These are phyloP conservation scores for Trichoderma orchidacearum DNA, from an alignment of 495 filamentous ascomycete species.

Conservation along the genomic window DNA sequence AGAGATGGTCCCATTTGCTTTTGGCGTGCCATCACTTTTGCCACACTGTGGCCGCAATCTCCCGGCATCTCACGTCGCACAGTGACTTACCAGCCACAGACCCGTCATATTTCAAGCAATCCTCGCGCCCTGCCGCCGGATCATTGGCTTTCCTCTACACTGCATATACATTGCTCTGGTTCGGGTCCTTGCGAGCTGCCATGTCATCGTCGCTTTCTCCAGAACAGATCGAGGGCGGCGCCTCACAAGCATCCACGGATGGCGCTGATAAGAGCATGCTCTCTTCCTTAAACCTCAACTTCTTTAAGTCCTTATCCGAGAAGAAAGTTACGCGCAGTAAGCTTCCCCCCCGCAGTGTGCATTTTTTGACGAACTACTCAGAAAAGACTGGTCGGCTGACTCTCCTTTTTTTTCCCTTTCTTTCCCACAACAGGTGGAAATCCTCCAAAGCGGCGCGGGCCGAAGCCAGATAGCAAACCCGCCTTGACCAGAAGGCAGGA, in stretches of 20 bases:
- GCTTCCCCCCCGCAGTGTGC: neutral
- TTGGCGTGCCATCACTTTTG: neutral
- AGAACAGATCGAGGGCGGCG: slow-evolving; percentile 14
- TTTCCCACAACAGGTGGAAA: slow-evolving; percentile 51
- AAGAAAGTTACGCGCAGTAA: slow-evolving; percentile 48
- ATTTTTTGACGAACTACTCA: neutral
- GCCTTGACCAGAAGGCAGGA: slow-evolving; percentile 89
- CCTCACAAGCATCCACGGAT: slow-evolving; percentile 16
- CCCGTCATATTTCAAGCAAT: slow-evolving; percentile 7
- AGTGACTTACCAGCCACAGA: slow-evolving; percentile 27
- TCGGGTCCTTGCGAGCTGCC: slow-evolving; percentile 5
- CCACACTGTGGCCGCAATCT: neutral
- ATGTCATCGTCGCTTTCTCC: slow-evolving; percentile 32
- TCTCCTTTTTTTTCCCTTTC: slow-evolving; percentile 3
- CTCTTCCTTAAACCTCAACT: slow-evolving; percentile 37
- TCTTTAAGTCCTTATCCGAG: slow-evolving; percentile 46
- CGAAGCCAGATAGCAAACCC: slow-evolving; percentile 93
- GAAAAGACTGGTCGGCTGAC: neutral
- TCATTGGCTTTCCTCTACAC: slow-evolving; percentile 21
- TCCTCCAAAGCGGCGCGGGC: slow-evolving; percentile 76
- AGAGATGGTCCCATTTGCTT: neutral
- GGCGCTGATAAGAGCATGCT: slow-evolving; percentile 35
- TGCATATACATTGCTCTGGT: neutral
- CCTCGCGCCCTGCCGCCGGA: slow-evolving; percentile 18
- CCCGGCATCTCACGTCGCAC: slow-evolving; percentile 1